A percentile compares a stretch with the other conserved stretches of the same genome.
These are phyloP conservation scores for Ochromonadaceae sp. DNA, from an alignment of 352 stramenopile species.

Conservation along the genomic window DNA sequence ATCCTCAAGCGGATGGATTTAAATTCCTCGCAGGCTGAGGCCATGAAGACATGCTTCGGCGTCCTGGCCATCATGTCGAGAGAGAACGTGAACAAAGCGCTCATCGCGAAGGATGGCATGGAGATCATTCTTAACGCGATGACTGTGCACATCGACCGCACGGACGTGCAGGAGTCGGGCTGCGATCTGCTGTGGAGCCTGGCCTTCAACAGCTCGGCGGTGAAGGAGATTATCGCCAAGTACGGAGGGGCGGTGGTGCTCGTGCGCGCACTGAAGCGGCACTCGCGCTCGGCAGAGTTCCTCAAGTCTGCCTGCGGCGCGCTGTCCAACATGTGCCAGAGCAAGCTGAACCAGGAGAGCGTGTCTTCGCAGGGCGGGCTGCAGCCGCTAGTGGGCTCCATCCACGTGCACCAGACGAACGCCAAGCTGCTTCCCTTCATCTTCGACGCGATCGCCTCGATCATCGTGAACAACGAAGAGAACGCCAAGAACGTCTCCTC, in stretches of 20 bases:
- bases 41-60: conserved; percentile 40
- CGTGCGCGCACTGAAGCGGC: conserved; percentile 27
- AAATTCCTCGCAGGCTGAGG: conserved; percentile 23
- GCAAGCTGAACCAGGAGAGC: conserved; percentile 33
- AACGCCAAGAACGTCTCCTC: conserved; percentile 32
- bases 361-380: conserved; percentile 34
- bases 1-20: conserved; percentile 29
- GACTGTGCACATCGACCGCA: conserved; percentile 30
- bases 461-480: conserved; percentile 39
- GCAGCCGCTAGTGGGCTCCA: conserved; percentile 22
- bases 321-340: conserved; percentile 40
- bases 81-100: conserved; percentile 37
- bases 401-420: conserved; percentile 30
- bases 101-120: conserved; percentile 39
- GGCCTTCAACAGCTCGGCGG: conserved; percentile 37
- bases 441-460: conserved; percentile 37
- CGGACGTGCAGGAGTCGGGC: conserved; percentile 33
- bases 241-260: conserved; percentile 34
- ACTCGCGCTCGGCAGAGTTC: conserved; percentile 32
- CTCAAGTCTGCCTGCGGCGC: conserved; percentile 37
- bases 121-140: conserved; percentile 36
- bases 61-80: conserved; percentile 39
- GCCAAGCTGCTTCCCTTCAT: conserved; percentile 35
- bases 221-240: conserved; percentile 38
- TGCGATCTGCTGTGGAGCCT: conserved; percentile 41